Evolutionary conservation across 371 early-diverging fungal genomes (phyloP).

Genomic region (Apophysomyces variabilis): DNA sequence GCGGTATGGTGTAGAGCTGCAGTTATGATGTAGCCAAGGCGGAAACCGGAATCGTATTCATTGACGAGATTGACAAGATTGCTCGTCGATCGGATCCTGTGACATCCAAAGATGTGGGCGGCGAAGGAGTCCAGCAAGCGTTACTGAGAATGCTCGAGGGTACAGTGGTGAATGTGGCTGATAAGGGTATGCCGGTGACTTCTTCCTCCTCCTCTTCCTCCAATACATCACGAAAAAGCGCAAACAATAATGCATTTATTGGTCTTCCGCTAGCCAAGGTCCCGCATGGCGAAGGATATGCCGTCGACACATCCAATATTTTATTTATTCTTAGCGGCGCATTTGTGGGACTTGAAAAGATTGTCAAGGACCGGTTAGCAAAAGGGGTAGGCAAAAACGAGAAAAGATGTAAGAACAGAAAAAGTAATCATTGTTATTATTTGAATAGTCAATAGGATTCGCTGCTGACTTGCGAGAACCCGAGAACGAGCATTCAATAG

Average conservation of each 20-base stretch:
- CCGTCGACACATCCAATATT: conserved; percentile 86
- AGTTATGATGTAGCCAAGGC: conserved; percentile 88
- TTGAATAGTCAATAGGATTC: conserved; percentile 60
- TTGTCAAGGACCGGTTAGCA: conserved; percentile 70
- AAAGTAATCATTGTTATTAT: conserved; percentile 1
- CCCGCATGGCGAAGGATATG: conserved; percentile 64
- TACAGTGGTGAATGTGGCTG: conserved; percentile 74
- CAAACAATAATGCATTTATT: conserved; percentile 21
- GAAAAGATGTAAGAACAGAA: neutral
- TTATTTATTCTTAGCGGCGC: conserved; percentile 85
- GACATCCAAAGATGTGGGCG: conserved; percentile 89
- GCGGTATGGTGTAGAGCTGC: conserved; percentile 54
- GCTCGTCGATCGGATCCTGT: conserved; percentile 75
- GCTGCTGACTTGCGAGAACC: conserved; percentile 36
- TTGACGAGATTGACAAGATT: conserved; percentile 94
- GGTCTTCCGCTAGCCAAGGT: conserved; percentile 2
- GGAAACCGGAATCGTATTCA: conserved; percentile 90
- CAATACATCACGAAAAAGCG: conserved; percentile 25
- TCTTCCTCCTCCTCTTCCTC: neutral
- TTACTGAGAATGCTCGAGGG: conserved; percentile 84
- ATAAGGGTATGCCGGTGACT: conserved; percentile 59
- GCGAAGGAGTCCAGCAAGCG: conserved; percentile 93
- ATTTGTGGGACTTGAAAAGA: conserved; percentile 80
- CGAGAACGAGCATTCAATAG: neutral
- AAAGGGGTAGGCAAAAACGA: conserved; percentile 44